These are phyloP conservation scores for Cryptococcus sp. DNA, from an alignment of 1,284 basidiomycete genomes.

Conservation along the genomic window DNA sequence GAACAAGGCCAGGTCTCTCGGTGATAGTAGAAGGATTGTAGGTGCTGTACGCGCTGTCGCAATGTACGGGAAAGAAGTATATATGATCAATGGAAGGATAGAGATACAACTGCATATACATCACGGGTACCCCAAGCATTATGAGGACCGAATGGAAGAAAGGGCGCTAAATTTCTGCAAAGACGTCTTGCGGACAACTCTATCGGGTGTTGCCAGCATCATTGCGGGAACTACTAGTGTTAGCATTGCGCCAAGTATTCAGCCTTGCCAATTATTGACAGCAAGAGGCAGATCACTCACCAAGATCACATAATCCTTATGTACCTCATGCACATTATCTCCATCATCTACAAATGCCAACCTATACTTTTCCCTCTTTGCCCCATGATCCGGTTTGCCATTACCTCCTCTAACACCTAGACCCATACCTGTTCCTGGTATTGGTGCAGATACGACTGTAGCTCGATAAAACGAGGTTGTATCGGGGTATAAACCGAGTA, in stretches of 20 bases:
- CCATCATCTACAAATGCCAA: conserved; percentile 46
- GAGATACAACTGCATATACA: background rate
- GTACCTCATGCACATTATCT: conserved; percentile 34
- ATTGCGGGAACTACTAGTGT: background rate
- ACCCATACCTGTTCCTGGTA: conserved; percentile 30
- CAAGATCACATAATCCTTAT: conserved; percentile 35
- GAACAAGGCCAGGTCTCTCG: too few relatives aligned
- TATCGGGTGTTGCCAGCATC: background rate
- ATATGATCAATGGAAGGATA: too few relatives aligned
- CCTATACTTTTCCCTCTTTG: conserved; percentile 34
- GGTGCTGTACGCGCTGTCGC: too few relatives aligned
- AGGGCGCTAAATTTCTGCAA: too few relatives aligned
- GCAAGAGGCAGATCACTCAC: conserved; percentile 17
- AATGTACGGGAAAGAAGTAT: too few relatives aligned
- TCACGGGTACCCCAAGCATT: background rate
- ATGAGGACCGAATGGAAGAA: too few relatives aligned
- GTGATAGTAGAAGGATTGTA: too few relatives aligned
- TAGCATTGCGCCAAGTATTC: background rate
- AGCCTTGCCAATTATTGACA: background rate
- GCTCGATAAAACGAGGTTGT: conserved; percentile 53
- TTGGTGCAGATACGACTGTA: conserved; percentile 39
- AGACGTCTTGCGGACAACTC: background rate
- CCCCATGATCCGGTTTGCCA: conserved; percentile 18
- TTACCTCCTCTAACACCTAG: conserved; percentile 15
- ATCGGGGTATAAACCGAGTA: conserved; percentile 52